Percentiles rank a stretch among this genome's conserved stretches.
Conservation (phyloP, 345 rosid genomes). For the Euphorbia lathyris region DNA sequence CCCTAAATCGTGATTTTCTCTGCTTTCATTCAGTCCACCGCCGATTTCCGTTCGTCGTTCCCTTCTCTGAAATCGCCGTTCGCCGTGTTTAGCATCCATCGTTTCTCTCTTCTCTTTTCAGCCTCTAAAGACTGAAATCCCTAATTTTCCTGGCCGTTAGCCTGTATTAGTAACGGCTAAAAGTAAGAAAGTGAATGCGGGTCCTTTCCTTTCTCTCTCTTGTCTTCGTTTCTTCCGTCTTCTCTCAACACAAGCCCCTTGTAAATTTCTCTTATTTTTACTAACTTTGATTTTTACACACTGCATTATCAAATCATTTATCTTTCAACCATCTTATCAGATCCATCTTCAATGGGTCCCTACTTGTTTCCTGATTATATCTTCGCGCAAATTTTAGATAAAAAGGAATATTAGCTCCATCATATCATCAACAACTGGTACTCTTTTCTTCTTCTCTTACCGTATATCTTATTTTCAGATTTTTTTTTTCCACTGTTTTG, state of each 20-base stretch:
- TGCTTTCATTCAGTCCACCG: no score
- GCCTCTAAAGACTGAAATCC: no score
- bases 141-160: no score
- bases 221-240: background rate
- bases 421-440: conserved; percentile 7
- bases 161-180: conserved; percentile 6
- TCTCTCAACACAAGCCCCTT: background rate
- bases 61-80: no score
- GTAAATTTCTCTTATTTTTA: background rate
- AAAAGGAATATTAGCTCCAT: background rate
- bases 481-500: background rate
- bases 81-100: no score
- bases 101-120: no score
- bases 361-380: background rate
- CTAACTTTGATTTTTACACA: background rate
- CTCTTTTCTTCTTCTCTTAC: background rate
- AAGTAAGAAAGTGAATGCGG: conserved; percentile 1
- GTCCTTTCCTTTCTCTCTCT: background rate
- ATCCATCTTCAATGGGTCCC: conserved; percentile 1
- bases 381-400: background rate
- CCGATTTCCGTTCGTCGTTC: no score
- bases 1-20: no score
- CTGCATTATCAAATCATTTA: background rate
- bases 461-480: no score
- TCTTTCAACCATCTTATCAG: background rate